Evolutionary conservation across 768 basidiomycete species (phyloP), one percentile per base, ranked within the genome.

Genomic region (Hygrophorus russula): DNA sequence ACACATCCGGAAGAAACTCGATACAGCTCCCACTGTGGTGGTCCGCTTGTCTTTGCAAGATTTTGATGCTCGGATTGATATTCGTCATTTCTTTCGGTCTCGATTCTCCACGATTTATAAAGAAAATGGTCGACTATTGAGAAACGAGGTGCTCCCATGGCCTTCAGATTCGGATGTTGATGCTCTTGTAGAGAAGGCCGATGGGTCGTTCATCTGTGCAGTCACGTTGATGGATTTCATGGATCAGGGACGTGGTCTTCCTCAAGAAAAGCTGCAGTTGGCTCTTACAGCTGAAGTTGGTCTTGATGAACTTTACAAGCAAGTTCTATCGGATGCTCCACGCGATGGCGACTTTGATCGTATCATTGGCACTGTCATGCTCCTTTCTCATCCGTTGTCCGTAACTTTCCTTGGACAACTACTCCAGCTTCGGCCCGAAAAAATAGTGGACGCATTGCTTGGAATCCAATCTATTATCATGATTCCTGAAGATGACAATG

Each of bases 1-100:
- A 5, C 54, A 58, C 41, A 59, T 64, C 19, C 42, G 19, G 12
- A 46, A 44, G 18, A 48, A 24, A 24, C 24, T 24, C 24, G 24
- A 24, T 7, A 24, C 24, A 3, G 24, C 24, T 7, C 42, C 2
- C 50, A 59, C 46, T 37, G 14, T 5, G 27, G 31, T 45, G 24
- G 19, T 17, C 18, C 8, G 37, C n/a, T 18, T 48, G 4, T 41
- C 36, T 18, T 43, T 48, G 8, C 20, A 20, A 18, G 13, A 28
- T 15, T 24, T 40, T 2, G 47, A 48, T 19, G 43, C 47, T 7
- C 34, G 24, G 7, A 31, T 41, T 20, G 47, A 48, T 12, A 43
- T 48, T 8, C 42, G 47, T 5, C 14, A 28, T 12, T 48, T 39
- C 38, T 40, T 39, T 6, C 38, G 14, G 17, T 6, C 37, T 4